phyloP scores from a whole-genome alignment of 129 eudicot species.

The Tanacetum coccineum region DNA sequence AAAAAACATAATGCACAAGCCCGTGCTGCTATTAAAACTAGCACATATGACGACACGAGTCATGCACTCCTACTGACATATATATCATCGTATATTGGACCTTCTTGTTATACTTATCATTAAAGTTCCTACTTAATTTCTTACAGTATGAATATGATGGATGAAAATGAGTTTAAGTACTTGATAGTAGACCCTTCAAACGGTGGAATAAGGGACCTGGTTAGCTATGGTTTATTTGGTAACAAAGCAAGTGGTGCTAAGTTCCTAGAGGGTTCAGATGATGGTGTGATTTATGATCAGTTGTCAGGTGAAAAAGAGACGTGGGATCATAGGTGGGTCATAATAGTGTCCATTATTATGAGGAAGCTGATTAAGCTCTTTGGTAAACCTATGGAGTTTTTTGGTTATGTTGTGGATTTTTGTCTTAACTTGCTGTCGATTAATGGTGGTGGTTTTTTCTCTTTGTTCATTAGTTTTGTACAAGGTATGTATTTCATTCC shows the following conservation, averaged over 20 bases:
- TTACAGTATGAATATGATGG: neutral
- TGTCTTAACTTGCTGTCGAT: conserved; percentile 63
- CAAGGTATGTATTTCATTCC: conserved; percentile 36
- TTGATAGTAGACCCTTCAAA: conserved; percentile 54
- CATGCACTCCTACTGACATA: neutral
- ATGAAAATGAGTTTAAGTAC: conserved; percentile 31
- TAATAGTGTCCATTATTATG: conserved; percentile 62
- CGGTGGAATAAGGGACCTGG: conserved; percentile 57
- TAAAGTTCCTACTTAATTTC: neutral
- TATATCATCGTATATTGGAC: too few species aligned
- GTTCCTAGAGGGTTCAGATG: conserved; percentile 42
- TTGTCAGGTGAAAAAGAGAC: conserved; percentile 15
- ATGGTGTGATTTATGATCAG: conserved; percentile 12
- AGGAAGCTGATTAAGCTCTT: conserved; percentile 53
- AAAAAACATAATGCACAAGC: too few species aligned
- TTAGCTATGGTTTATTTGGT: conserved; percentile 33
- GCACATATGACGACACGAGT: neutral
- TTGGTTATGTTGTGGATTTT: conserved; percentile 62
- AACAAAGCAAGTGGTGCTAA: conserved; percentile 38
- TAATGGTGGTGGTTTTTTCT: conserved; percentile 57
- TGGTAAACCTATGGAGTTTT: conserved; percentile 69
- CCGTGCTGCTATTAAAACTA: too few species aligned
- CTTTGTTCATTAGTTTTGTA: conserved; percentile 35
- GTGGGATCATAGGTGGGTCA: conserved; percentile 65
- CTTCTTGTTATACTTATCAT: neutral